Base-by-base conservation (phyloP, 2,329 filamentous ascomycete genomes). In the Ceratocystis eucalypticola region DNA sequence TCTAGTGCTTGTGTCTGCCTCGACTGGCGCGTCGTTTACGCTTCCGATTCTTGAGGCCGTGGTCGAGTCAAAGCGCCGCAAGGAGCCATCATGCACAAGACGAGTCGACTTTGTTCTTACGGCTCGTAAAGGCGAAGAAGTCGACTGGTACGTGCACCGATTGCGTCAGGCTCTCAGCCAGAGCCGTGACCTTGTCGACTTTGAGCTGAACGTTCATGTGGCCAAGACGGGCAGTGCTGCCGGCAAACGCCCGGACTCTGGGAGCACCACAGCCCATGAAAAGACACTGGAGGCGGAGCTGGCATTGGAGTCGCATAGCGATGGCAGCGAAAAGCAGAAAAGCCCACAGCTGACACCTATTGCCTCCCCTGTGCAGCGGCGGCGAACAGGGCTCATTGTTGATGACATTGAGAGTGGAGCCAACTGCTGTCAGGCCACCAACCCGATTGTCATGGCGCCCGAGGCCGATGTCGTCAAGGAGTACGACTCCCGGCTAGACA, bases 21-120 rank as follows among this genome's bases (percentile, higher is more conserved):
- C 83, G 0, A 86, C 84, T 0, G 84, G 84, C n/a, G 80, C 83
- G 1, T 85, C 83, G 2, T 86, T 83, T 66, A 83, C 81, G 1
- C 73, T 86, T 5, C 83, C 83, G 0, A 82, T 86, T 2, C 74
- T 86, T 0, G 83, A 86, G 69, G 79, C 78, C 68, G 75, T 84
- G 1, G 76, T 83, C 1, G 75, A 76, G 41, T 72, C 75, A 0
- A 65, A 65, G 53, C 48, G 41, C 5, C 64, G 50, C 41, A 74
- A 74, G 8, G 69, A 67, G 1, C 74, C 74, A 1, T 77, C 76
- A 10, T 86, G 83, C 69, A 79, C 78, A 6, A 79, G 78, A 66
- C 74, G 81, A 28, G 75, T 85, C 7, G 79, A 84, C 25, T 80
- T 85, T 25, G 72, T 84, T 1, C 71, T 85, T 2, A 72, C 82